Percentiles rank a stretch among this genome's conserved stretches.
phyloP scores from a whole-genome alignment of 441 rosid genomes.

The Corymbia calophylla region DNA sequence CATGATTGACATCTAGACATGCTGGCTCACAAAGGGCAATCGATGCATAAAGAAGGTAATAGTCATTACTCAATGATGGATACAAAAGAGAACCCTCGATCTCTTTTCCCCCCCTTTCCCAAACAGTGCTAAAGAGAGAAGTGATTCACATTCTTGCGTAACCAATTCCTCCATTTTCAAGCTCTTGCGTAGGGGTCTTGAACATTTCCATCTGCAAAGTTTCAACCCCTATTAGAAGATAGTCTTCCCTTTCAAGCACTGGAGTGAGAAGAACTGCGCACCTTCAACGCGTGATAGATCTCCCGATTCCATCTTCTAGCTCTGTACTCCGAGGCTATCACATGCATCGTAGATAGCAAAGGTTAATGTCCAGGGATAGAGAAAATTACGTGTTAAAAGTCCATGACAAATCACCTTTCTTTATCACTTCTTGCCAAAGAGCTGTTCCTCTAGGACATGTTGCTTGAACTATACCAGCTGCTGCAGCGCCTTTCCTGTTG shows the following conservation, averaged over 20 bases:
- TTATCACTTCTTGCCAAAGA: background rate
- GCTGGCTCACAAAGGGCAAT: background rate
- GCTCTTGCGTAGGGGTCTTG: background rate
- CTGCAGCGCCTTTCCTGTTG: background rate
- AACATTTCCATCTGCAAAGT: conserved; percentile 5
- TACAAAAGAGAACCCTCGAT: background rate
- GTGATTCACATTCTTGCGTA: background rate
- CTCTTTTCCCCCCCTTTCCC: background rate
- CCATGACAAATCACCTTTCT: background rate
- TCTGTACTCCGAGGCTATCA: background rate
- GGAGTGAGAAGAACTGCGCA: background rate
- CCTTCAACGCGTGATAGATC: background rate
- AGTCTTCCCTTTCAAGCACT: background rate
- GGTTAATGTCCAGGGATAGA: background rate
- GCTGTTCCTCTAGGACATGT: background rate
- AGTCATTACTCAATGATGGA: background rate
- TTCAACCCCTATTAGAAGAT: background rate
- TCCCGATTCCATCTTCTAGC: conserved; percentile 2
- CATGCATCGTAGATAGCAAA: background rate
- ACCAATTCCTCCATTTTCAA: conserved; percentile 1
- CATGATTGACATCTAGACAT: background rate
- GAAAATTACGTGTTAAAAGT: background rate
- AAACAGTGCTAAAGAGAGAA: background rate
- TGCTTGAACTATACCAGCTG: background rate
- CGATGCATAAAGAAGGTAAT: background rate